phyloP scores from a whole-genome alignment of 1,284 basidiomycete species.

The Ganoderma meredithae region DNA sequence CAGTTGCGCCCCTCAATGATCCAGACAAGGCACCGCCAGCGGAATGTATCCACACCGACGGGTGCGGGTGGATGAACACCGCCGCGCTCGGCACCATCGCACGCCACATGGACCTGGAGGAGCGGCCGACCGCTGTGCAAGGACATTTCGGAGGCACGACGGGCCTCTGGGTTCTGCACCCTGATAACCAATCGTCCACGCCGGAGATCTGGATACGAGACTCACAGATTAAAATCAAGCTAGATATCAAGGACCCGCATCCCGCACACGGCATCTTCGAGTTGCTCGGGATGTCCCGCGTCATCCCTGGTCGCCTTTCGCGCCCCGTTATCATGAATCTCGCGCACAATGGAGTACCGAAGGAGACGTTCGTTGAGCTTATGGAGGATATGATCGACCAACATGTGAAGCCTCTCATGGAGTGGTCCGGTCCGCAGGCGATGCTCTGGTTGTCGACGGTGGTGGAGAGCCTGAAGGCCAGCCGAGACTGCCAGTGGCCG shows the following conservation, averaged over 20 bases:
- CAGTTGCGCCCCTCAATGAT: constrained; percentile 17
- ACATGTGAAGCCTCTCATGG: constrained; percentile 55
- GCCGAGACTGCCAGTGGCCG: constrained; percentile 47
- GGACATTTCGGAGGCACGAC: constrained; percentile 73
- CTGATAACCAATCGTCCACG: constrained; percentile 47
- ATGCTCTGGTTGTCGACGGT: constrained; percentile 57
- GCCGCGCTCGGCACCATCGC: constrained; percentile 58
- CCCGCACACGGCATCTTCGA: constrained; percentile 62
- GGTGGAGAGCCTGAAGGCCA: constrained; percentile 50
- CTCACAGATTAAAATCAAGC: constrained; percentile 71
- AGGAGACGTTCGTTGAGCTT: constrained; percentile 52
- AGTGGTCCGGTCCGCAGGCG: constrained; percentile 57
- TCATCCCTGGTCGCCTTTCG: constrained; percentile 51
- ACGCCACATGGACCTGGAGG: constrained; percentile 46
- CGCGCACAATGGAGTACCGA: constrained; percentile 60
- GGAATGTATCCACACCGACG: constrained; percentile 73
- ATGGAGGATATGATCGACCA: constrained; percentile 58
- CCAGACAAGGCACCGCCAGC: constrained; percentile 50
- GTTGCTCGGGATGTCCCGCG: constrained; percentile 47
- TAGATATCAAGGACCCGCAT: constrained; percentile 32
- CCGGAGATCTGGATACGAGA: constrained; percentile 73
- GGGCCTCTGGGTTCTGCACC: constrained; percentile 73
- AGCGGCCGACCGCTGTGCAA: constrained; percentile 66
- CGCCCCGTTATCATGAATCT: constrained; percentile 69
- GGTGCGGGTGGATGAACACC: constrained; percentile 74